These are phyloP conservation scores for Thelephora terrestris DNA, from an alignment of 1,284 basidiomycete genomes.

Conservation along the genomic window DNA sequence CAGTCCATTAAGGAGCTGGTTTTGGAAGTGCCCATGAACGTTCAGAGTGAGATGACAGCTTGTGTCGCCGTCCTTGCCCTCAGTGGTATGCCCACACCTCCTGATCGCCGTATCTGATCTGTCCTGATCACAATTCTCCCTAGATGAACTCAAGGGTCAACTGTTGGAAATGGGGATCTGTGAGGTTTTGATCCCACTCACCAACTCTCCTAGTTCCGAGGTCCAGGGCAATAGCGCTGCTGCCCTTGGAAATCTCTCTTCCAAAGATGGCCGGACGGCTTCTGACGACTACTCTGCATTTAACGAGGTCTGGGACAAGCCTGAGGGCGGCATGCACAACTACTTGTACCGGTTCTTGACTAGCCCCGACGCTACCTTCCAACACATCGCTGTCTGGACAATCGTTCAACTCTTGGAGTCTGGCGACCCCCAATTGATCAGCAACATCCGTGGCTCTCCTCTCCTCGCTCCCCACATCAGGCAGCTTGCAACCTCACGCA, in stretches of 20 bases:
- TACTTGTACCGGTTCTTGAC: conserved; percentile 95
- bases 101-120: background rate
- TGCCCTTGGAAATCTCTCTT: conserved; percentile 94
- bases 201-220: conserved; percentile 92
- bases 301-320: conserved; percentile 97
- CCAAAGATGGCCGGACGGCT: conserved; percentile 74
- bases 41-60: conserved; percentile 99
- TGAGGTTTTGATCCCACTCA: conserved; percentile 94
- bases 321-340: conserved; percentile 93
- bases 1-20: conserved; percentile 97
- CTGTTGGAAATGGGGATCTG: conserved; percentile 97
- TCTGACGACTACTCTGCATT: conserved; percentile 97
- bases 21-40: conserved; percentile 88
- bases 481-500: conserved; percentile 66
- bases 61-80: conserved; percentile 93
- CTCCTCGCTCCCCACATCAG: conserved; percentile 80
- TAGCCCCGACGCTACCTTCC: conserved; percentile 96
- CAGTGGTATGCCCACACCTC: conserved; percentile 53
- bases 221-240: conserved; percentile 99
- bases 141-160: conserved; percentile 92
- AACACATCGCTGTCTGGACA: conserved; percentile 99
- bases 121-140: conserved; percentile 7
- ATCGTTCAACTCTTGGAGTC: conserved; percentile 96
- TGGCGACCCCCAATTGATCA: conserved; percentile 83
- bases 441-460: conserved; percentile 78